Base-by-base conservation (phyloP, 495 filamentous ascomycete species). In the Aspergillus panamensis region DNA sequence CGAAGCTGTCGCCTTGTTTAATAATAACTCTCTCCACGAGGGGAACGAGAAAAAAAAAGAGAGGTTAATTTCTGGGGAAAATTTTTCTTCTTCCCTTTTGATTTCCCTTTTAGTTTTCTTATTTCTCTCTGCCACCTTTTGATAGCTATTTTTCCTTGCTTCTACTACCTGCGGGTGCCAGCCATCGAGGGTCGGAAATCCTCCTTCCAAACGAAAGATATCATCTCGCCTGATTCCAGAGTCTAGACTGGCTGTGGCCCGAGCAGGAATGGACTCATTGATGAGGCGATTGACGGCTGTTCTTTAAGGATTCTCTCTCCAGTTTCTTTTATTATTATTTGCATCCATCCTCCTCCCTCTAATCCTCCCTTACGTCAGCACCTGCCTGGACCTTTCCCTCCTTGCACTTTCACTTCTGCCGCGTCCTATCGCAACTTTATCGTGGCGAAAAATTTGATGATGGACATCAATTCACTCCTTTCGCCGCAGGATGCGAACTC, bases 401-500 rank as follows among this genome's bases (percentile, higher is more conserved):
- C 47, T 56, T 39, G 60, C 43, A 56, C 37, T 25, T 31, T 45
- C 2, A 25, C 25, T 55, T 42, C 20, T 40, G 31, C 50, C 40
- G 47, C 25, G 37, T 45, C 39, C 17, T 48, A 44, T 57, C 53
- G 48, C 53, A 10, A 25, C 17, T 30, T 32, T 21, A 29, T 53
- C 16, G n/a, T 29, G 39, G 40, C 51, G 45, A 21, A 31, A 33
- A 47, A 35, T 40, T 62, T 48, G 47, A 74, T 66, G 49, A 89
- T 90, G 87, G 85, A 90, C 64, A 90, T 90, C 77, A 86, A 79
- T 73, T 86, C 82, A 30, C 80, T 90, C 45, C 80, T 90, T 59
- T 88, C 87, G 58, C 84, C 86, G 43, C 80, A 85, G 69, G 84
- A 88, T 53, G 79, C 83, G 53, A 79, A 85, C 63, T 72, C 75